Conservation (phyloP, 164 flowering plant species). For the Magnolia sinica region DNA sequence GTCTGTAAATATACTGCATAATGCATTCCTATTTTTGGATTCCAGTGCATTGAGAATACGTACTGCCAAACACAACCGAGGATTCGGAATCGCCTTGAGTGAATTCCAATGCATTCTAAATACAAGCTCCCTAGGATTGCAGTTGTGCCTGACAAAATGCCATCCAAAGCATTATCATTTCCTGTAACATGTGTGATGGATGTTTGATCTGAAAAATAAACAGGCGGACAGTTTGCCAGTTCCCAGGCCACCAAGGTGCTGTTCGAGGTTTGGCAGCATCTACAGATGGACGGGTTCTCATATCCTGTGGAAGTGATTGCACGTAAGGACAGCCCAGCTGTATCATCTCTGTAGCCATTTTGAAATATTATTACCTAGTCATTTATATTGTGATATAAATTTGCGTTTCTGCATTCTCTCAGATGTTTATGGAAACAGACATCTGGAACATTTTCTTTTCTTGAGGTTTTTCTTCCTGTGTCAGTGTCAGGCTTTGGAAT, state of each 20-base stretch:
- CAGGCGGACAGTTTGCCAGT: constrained; percentile 78
- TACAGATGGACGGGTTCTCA: constrained; percentile 80
- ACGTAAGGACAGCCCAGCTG: constrained; percentile 45
- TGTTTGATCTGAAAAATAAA: constrained; percentile 7
- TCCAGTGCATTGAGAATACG: too few relatives aligned
- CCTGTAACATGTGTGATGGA: constrained; percentile 1
- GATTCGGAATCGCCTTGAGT: too few relatives aligned
- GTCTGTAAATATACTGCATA: too few relatives aligned
- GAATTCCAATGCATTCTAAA: too few relatives aligned
- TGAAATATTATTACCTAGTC: background rate
- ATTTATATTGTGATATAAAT: background rate
- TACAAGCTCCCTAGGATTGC: background rate
- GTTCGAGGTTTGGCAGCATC: constrained; percentile 86
- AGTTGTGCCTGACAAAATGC: background rate
- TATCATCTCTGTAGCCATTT: too few relatives aligned
- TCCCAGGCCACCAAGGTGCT: constrained; percentile 89
- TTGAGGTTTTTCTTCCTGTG: constrained; percentile 1
- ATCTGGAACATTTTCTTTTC: background rate
- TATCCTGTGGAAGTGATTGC: constrained; percentile 92
- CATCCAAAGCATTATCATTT: background rate
- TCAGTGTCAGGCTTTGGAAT: constrained; percentile 91
- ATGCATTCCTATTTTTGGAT: too few relatives aligned
- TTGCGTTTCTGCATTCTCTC: background rate
- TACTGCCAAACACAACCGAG: too few relatives aligned
- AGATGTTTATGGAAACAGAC: background rate